Percentiles rank a stretch among this genome's conserved stretches.
phyloP scores from a whole-genome alignment of 2,329 filamentous ascomycete species.

The Cryphonectria parasitica region DNA sequence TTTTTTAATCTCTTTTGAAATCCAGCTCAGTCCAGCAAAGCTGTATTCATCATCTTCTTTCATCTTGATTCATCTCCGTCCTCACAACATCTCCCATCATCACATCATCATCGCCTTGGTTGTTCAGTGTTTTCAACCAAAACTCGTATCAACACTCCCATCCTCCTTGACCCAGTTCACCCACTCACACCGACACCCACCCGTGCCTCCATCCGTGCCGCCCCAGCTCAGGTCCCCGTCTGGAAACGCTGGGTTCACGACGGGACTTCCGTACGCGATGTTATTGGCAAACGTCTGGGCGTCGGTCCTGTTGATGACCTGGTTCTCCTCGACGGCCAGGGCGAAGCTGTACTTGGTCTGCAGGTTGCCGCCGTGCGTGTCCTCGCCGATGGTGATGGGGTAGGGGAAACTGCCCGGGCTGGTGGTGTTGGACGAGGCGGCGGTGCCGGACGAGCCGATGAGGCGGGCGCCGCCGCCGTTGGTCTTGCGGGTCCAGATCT shows the following conservation, averaged over 20 bases:
- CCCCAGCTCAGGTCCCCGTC: slow-evolving; percentile 52
- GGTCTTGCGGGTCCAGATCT: slow-evolving; percentile 63
- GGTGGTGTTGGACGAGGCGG: slow-evolving; percentile 36
- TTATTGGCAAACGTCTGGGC: slow-evolving; percentile 53
- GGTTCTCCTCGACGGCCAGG: slow-evolving; percentile 53
- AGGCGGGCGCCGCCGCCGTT: slow-evolving; percentile 50
- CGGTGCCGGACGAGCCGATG: slow-evolving; percentile 36
- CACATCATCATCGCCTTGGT: too few species aligned
- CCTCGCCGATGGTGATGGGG: slow-evolving; percentile 62
- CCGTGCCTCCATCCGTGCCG: slow-evolving; percentile 65
- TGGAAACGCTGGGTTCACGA: slow-evolving; percentile 55
- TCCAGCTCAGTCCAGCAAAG: neutral
- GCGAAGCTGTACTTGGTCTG: slow-evolving; percentile 58
- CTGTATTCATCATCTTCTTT: neutral
- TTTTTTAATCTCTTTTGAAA: neutral
- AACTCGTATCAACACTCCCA: slow-evolving; percentile 21
- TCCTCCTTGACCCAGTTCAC: slow-evolving; percentile 51
- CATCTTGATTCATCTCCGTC: neutral
- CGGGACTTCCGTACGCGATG: slow-evolving; percentile 53
- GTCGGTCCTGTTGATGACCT: slow-evolving; percentile 49
- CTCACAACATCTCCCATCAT: too few species aligned
- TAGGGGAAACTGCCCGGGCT: slow-evolving; percentile 66
- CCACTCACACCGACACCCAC: slow-evolving; percentile 66
- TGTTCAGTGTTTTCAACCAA: slow-evolving; percentile 1
- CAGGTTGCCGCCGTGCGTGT: slow-evolving; percentile 64